Evolutionary conservation across 129 eudicot species (phyloP).

Genomic region (Tanacetum coccineum): DNA sequence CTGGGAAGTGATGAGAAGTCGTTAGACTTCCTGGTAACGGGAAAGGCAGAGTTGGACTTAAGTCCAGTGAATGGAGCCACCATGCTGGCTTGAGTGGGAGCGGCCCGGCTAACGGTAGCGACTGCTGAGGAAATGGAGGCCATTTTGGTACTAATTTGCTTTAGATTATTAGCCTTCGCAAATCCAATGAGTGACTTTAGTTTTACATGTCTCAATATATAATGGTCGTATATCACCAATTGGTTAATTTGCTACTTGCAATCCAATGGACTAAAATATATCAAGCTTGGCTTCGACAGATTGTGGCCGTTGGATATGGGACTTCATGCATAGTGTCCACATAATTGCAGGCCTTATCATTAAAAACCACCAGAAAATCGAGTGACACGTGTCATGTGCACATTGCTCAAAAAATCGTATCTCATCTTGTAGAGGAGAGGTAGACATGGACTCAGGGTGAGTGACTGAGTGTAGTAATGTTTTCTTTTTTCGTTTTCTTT

Average conservation of each 20-base stretch:
- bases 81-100: slow-evolving; percentile 51
- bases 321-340: slow-evolving; percentile 26
- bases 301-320: slow-evolving; percentile 35
- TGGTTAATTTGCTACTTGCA: slow-evolving; percentile 1
- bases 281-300: slow-evolving; percentile 10
- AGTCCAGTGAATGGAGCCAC: slow-evolving; percentile 54
- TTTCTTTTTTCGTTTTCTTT: too few relatives aligned
- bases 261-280: slow-evolving; percentile 33
- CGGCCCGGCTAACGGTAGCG: slow-evolving; percentile 33
- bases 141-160: slow-evolving; percentile 27
- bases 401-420: slow-evolving; percentile 31
- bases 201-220: too few relatives aligned
- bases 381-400: too few relatives aligned
- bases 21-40: too few relatives aligned
- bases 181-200: too few relatives aligned
- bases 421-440: too few relatives aligned
- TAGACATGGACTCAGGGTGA: too few relatives aligned
- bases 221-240: slow-evolving; percentile 6
- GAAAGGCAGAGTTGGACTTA: too few relatives aligned
- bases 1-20: too few relatives aligned
- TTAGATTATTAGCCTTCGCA: slow-evolving; percentile 11
- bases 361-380: slow-evolving; percentile 16
- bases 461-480: too few relatives aligned
- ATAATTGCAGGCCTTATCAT: slow-evolving; percentile 37
- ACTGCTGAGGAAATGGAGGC: slow-evolving; percentile 40